Evolutionary conservation across 805 yeast genomes (phyloP), one percentile per base, ranked within the genome.

Genomic region (Wickerhamomyces chaumierensis): DNA sequence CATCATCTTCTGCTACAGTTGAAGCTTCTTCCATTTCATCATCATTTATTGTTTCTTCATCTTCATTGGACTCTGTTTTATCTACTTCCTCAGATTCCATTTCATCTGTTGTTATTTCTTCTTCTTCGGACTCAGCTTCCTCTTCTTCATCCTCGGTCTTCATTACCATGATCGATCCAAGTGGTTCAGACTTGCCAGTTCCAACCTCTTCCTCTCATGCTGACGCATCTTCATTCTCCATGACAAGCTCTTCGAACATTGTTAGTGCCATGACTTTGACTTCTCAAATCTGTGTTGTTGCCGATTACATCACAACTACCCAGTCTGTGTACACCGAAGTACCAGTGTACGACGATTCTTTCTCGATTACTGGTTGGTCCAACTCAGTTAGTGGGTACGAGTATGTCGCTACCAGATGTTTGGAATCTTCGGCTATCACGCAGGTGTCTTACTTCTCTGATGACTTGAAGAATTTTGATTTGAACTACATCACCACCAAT

Each of bases 321-420:
- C 48, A 46, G 31, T 42, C 42, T 5, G 35, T 48, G 3, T 18
- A 47, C 20, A 51, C 56, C 13, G 46, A 39, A n/a, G 41, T 43
- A 18, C 56, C 56, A n/a, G 39, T 35, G 2, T 51, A 51, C 25
- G 43, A 48, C 23, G 32, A 6, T 11, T n/a, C 33, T 1, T 42
- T 39, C 15, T 43, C 52, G 38, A 49, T 51, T 16, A 46, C 53
- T 18, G 54, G 52, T 2, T 51, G 54, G 54, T 15, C 37, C 2
- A 48, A 42, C 15, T 33, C 42, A 1, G 39, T 47, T 1, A 38
- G 46, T 11, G 46, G 42, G 31, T 33, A 46, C 3, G 21, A 36
- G 17, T 51, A 35, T 37, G 42, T 47, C 15, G 43, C 48, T 13
- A 50, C 54, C 1, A 41, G 46, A 34, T 51, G 56, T 39, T 36